A percentile compares a stretch with the other conserved stretches of the same genome.
Evolutionary conservation across 1,284 basidiomycete genomes (phyloP).

Genomic region (Taiwanofungus camphoratus): DNA sequence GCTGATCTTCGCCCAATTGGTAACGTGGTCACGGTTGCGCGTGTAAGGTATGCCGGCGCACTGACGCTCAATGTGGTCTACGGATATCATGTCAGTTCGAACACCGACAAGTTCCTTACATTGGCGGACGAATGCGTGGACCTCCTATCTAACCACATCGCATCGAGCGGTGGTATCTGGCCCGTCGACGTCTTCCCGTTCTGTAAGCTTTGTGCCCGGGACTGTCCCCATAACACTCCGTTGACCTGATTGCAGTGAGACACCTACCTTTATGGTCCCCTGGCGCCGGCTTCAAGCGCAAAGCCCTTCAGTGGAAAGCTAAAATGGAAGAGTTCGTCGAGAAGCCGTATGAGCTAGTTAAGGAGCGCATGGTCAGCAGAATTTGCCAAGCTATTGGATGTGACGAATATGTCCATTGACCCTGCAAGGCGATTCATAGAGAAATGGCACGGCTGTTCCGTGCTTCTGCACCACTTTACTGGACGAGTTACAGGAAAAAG

Average conservation of each 20-base stretch:
- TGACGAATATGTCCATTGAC: too few species aligned
- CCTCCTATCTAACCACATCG: conserved; percentile 54
- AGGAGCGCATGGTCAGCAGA: conserved; percentile 40
- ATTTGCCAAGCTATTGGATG: too few species aligned
- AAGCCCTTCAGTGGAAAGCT: conserved; percentile 57
- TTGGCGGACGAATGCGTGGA: conserved; percentile 59
- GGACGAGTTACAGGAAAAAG: conserved; percentile 29
- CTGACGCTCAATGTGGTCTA: conserved; percentile 60
- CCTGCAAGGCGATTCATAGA: conserved; percentile 4
- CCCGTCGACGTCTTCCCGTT: conserved; percentile 57
- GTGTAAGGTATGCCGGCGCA: conserved; percentile 48
- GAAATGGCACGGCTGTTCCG: conserved; percentile 42
- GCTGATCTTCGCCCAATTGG: neutral
- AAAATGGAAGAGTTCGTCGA: conserved; percentile 66
- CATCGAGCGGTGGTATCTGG: conserved; percentile 62
- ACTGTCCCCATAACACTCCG: too few species aligned
- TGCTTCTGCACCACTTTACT: conserved; percentile 61
- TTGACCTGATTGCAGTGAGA: conserved; percentile 21
- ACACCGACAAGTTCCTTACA: conserved; percentile 49
- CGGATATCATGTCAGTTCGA: conserved; percentile 49
- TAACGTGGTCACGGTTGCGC: neutral
- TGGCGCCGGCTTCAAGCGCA: conserved; percentile 33
- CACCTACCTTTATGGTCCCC: conserved; percentile 31
- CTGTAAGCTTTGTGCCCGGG: conserved; percentile 14
- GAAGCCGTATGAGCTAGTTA: conserved; percentile 53